Evolutionary conservation across 805 yeast genomes (phyloP).

Genomic region (Spencermartinsiella europaea): DNA sequence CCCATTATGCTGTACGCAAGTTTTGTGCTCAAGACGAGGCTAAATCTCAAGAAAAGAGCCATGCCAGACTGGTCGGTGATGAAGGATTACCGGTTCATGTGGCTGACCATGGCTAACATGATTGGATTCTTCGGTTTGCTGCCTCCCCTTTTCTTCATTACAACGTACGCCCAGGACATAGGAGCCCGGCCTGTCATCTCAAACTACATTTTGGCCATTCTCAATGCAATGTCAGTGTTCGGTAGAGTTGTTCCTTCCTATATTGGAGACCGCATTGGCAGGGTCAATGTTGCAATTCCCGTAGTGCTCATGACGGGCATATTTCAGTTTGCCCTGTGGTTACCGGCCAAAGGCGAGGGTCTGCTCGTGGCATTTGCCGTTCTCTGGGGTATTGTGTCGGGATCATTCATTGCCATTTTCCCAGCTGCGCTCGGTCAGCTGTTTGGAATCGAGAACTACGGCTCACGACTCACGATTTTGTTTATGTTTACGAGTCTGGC

Average conservation of each 20-base stretch:
- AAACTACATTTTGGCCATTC: slow-evolving; percentile 26
- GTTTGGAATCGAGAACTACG: slow-evolving; percentile 29
- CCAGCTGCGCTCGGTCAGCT: slow-evolving; percentile 35
- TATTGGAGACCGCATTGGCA: slow-evolving; percentile 43
- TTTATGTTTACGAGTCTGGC: slow-evolving; percentile 30
- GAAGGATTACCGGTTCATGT: slow-evolving; percentile 19
- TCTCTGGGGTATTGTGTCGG: slow-evolving; percentile 35
- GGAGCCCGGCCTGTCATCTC: slow-evolving; percentile 17
- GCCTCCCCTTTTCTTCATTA: slow-evolving; percentile 29
- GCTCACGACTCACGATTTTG: slow-evolving; percentile 30
- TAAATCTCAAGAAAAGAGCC: slow-evolving; percentile 4
- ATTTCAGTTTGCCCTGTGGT: slow-evolving; percentile 22
- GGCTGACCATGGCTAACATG: slow-evolving; percentile 15
- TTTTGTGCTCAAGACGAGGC: slow-evolving; percentile 5
- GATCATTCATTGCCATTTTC: slow-evolving; percentile 32
- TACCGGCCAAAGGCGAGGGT: slow-evolving; percentile 17
- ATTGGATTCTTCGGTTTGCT: slow-evolving; percentile 24
- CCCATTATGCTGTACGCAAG: slow-evolving; percentile 7
- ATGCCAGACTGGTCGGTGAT: slow-evolving; percentile 23
- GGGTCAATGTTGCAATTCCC: slow-evolving; percentile 36
- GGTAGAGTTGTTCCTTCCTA: slow-evolving; percentile 47
- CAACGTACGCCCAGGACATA: slow-evolving; percentile 24
- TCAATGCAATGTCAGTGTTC: slow-evolving; percentile 35
- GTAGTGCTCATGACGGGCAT: slow-evolving; percentile 31
- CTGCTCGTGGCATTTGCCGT: slow-evolving; percentile 26